These are phyloP conservation scores for Stipa capillata DNA, from an alignment of 176 grass and related monocot species.

Conservation along the genomic window DNA sequence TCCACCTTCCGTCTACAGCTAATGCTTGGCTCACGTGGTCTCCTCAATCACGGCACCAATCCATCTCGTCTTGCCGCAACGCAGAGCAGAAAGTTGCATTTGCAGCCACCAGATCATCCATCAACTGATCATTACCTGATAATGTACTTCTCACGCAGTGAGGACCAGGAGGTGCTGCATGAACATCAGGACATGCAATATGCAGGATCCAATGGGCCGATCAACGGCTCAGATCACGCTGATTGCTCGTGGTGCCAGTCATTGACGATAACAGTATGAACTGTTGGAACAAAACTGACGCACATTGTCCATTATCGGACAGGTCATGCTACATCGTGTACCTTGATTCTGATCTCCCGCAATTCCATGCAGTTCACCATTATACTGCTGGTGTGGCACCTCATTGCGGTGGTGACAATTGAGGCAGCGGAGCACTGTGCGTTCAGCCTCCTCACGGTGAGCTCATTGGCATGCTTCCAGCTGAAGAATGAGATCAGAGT, in stretches of 20 bases:
- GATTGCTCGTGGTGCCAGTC: slow-evolving; percentile 40
- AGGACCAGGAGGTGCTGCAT: slow-evolving; percentile 28
- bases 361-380: slow-evolving; percentile 50
- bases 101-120: background rate
- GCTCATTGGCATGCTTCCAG: background rate
- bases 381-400: slow-evolving; percentile 53
- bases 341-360: slow-evolving; percentile 5
- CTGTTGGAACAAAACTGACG: background rate
- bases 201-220: background rate
- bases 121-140: background rate
- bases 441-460: slow-evolving; percentile 45
- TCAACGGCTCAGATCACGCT: slow-evolving; percentile 5
- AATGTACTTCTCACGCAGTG: slow-evolving; percentile 33
- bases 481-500: background rate
- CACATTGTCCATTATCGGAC: background rate
- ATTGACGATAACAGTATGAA: slow-evolving; percentile 40
- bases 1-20: background rate
- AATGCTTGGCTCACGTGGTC: background rate
- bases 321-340: background rate
- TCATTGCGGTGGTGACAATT: slow-evolving; percentile 38
- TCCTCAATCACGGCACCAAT: no score
- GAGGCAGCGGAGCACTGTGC: slow-evolving; percentile 34
- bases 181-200: slow-evolving; percentile 11
- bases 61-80: background rate
- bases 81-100: background rate